These are phyloP conservation scores for Lagenaria siceraria DNA, from an alignment of 306 rosid genomes.

Conservation along the genomic window DNA sequence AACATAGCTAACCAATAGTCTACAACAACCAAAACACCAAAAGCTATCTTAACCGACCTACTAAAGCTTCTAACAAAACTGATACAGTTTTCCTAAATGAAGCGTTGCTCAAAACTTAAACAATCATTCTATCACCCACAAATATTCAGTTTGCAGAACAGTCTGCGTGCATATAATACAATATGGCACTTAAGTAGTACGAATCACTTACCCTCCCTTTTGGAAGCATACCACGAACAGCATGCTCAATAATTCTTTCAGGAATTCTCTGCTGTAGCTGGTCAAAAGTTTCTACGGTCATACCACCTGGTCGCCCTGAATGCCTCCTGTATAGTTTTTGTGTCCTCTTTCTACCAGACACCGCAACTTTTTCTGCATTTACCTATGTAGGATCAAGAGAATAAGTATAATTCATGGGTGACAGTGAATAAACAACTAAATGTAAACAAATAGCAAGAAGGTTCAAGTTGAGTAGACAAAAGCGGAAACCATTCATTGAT, in stretches of 20 bases:
- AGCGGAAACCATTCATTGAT: too few species aligned
- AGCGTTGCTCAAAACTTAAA: not conserved
- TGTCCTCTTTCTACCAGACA: constrained; percentile 82
- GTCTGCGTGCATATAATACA: not conserved
- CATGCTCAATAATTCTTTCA: constrained; percentile 89
- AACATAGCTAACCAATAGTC: not conserved
- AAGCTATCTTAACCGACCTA: not conserved
- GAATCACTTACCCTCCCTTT: constrained; percentile 82
- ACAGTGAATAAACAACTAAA: not conserved
- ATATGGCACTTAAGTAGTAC: not conserved
- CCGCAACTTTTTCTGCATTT: constrained; percentile 94
- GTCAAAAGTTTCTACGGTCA: constrained; percentile 85
- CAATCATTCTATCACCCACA: not conserved
- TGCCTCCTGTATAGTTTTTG: constrained; percentile 95
- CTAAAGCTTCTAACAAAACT: not conserved
- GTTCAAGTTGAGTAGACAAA: not conserved
- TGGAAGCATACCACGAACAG: constrained; percentile 99
- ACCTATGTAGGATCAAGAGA: constrained; percentile 33
- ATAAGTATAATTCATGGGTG: not conserved
- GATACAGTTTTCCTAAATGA: not conserved
- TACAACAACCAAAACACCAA: not conserved
- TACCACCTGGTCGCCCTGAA: constrained; percentile 99
- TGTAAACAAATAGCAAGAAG: not conserved
- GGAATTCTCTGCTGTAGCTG: constrained; percentile 93
- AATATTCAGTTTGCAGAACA: not conserved